Conservation (phyloP, 1,139 yeast genomes). For the Kodamaea anthophila region DNA sequence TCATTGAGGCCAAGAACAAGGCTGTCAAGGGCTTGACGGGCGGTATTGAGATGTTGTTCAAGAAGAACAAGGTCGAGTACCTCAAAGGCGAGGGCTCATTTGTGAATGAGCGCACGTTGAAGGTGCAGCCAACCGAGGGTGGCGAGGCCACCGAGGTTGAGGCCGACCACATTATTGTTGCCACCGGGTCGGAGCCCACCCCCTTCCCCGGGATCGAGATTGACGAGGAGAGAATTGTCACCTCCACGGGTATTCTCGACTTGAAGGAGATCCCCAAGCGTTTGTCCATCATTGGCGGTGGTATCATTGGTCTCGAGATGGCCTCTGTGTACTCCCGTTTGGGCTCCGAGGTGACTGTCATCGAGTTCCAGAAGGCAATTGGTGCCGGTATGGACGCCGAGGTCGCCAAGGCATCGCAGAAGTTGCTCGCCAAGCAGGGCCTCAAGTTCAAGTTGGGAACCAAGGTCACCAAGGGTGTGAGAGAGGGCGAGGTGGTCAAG, state of each 20-base stretch:
- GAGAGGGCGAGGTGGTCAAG: constrained; percentile 84
- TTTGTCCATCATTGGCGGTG: constrained; percentile 95
- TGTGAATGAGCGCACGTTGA: constrained; percentile 69
- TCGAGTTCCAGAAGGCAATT: constrained; percentile 85
- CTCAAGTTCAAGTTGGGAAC: constrained; percentile 88
- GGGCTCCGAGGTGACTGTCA: constrained; percentile 91
- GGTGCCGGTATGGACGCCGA: constrained; percentile 98
- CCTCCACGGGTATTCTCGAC: constrained; percentile 88
- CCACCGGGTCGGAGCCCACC: constrained; percentile 97
- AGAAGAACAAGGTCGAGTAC: constrained; percentile 92
- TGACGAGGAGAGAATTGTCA: constrained; percentile 95
- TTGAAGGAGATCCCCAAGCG: constrained; percentile 88
- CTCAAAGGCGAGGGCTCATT: constrained; percentile 92
- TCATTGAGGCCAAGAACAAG: constrained; percentile 89
- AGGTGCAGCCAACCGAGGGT: constrained; percentile 85
- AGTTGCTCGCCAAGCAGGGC: constrained; percentile 90
- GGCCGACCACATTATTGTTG: constrained; percentile 87
- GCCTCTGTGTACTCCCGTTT: constrained; percentile 96
- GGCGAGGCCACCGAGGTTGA: constrained; percentile 55
- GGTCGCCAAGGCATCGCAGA: constrained; percentile 84
- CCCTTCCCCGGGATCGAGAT: constrained; percentile 98
- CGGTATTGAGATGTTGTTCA: constrained; percentile 91
- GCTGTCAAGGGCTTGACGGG: constrained; percentile 86
- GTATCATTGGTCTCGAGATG: constrained; percentile 99
- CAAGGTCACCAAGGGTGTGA: constrained; percentile 79